These are phyloP conservation scores for Ustilago bromivora DNA, from an alignment of 1,284 basidiomycete genomes.

Conservation along the genomic window DNA sequence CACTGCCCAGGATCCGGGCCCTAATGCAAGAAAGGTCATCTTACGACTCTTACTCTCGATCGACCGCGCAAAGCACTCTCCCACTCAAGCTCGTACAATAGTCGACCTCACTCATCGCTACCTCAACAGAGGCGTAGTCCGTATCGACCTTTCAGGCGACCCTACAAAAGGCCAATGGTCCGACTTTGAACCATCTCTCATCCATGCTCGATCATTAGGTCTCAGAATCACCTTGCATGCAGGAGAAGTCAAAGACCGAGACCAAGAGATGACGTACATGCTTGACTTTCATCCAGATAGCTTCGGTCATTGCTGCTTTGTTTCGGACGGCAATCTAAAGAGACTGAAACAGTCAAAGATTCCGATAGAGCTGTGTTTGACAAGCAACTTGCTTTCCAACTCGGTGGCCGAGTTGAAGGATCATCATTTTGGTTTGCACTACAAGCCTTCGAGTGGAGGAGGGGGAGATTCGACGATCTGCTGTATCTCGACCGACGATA, in stretches of 20 bases:
- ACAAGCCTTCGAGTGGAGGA: background rate
- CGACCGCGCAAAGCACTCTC: conserved; percentile 34
- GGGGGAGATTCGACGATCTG: conserved; percentile 4
- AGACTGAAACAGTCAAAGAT: conserved; percentile 8
- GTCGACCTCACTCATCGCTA: conserved; percentile 28
- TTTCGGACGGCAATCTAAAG: conserved; percentile 11
- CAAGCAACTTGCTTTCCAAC: conserved; percentile 47
- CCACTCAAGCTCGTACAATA: conserved; percentile 5
- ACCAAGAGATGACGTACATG: conserved; percentile 37
- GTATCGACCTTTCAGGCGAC: conserved; percentile 50
- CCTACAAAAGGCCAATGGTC: conserved; percentile 36
- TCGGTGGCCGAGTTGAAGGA: conserved; percentile 12
- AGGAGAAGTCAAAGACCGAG: conserved; percentile 26
- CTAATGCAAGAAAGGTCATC: background rate
- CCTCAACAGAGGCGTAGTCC: conserved; percentile 20
- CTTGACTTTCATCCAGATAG: conserved; percentile 43
- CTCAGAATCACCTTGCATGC: conserved; percentile 53
- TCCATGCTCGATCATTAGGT: conserved; percentile 15
- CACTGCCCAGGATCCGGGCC: background rate
- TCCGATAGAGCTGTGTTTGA: conserved; percentile 51
- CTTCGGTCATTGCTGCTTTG: conserved; percentile 52
- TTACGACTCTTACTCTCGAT: conserved; percentile 45
- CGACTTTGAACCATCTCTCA: conserved; percentile 20
- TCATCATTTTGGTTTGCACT: conserved; percentile 37
- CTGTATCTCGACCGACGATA: conserved; percentile 53